These are phyloP conservation scores for Trichoderma endophyticum DNA, from an alignment of 2,329 filamentous ascomycete species.

Conservation along the genomic window DNA sequence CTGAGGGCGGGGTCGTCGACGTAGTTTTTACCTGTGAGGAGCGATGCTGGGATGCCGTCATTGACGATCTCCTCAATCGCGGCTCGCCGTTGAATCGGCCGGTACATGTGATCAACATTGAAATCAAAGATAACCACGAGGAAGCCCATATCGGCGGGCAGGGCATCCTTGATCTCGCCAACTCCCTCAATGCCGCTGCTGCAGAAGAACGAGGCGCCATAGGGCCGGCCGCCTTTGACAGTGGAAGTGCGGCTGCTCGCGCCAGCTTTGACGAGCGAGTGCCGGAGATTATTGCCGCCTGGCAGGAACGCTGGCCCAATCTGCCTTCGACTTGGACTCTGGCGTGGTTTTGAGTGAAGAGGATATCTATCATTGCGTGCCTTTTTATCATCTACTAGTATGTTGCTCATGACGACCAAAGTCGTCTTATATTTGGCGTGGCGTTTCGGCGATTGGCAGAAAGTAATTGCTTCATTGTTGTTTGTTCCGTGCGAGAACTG, in stretches of 20 bases:
- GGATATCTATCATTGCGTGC: neutral
- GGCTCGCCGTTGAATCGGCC: constrained; percentile 85
- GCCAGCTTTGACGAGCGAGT: constrained; percentile 87
- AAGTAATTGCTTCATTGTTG: neutral
- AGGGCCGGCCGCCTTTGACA: constrained; percentile 65
- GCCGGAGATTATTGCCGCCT: constrained; percentile 83
- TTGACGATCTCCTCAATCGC: constrained; percentile 86
- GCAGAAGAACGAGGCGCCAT: constrained; percentile 68
- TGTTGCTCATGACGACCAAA: neutral
- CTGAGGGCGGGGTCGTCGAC: constrained; percentile 87
- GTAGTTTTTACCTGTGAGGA: constrained; percentile 97
- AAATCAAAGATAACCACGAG: constrained; percentile 98
- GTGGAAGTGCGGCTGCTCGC: constrained; percentile 63
- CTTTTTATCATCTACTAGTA: neutral
- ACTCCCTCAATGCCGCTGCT: constrained; percentile 78
- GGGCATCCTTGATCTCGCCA: constrained; percentile 87
- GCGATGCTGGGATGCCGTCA: constrained; percentile 94
- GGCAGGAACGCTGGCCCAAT: constrained; percentile 94
- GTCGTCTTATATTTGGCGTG: constrained; percentile 4
- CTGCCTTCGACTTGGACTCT: constrained; percentile 90
- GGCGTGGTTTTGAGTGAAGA: constrained; percentile 73
- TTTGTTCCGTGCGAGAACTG: neutral
- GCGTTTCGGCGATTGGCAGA: constrained; percentile 12
- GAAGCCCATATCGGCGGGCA: constrained; percentile 87
- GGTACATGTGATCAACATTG: constrained; percentile 96